These are phyloP conservation scores for Phaffia australis DNA, from an alignment of 768 basidiomycete genomes.

Conservation along the genomic window DNA sequence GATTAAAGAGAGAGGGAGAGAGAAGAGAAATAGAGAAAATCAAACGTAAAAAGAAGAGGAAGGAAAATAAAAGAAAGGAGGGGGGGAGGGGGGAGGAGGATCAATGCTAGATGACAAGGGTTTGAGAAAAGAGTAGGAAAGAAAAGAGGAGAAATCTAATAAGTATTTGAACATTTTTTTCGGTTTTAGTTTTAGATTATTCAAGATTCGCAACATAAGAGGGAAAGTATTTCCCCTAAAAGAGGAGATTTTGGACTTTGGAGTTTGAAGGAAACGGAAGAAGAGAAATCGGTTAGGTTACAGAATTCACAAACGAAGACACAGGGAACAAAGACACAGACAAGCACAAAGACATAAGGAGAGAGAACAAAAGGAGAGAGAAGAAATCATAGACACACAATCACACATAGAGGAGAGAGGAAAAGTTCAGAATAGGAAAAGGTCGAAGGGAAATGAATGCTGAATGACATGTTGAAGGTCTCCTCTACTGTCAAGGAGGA, in stretches of 20 bases:
- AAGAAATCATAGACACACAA: too few species aligned
- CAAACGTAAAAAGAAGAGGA: background rate
- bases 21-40: background rate
- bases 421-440: too few species aligned
- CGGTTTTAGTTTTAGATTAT: background rate
- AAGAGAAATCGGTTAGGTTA: background rate
- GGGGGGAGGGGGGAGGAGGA: background rate
- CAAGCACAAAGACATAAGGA: slow-evolving; percentile 1
- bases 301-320: background rate
- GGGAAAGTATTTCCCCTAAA: background rate
- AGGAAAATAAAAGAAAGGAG: background rate
- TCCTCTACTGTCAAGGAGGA: too few species aligned
- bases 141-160: background rate
- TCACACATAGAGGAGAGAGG: too few species aligned
- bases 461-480: too few species aligned
- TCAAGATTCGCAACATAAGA: background rate
- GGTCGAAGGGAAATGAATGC: too few species aligned
- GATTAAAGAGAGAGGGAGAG: background rate
- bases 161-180: background rate
- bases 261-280: background rate
- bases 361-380: background rate
- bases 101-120: background rate
- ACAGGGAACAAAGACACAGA: slow-evolving; percentile 1
- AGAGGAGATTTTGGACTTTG: background rate
- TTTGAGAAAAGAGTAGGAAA: background rate